Evolutionary conservation across 192 early-diverging fungal species (phyloP).

Genomic region (Endogone sp.): DNA sequence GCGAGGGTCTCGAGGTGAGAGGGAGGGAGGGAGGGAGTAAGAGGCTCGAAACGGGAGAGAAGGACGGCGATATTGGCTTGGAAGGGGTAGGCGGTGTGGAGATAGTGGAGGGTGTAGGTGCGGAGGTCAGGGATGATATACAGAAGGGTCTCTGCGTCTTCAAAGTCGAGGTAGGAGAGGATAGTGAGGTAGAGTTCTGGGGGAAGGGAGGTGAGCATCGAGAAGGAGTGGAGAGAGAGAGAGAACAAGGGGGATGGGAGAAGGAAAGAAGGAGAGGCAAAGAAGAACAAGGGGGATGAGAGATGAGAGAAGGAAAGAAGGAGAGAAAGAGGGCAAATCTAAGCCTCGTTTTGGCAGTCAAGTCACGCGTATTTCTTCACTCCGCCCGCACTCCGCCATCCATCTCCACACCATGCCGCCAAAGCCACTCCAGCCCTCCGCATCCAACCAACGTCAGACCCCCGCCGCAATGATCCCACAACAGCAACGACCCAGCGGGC

Average conservation of each 20-base stretch:
- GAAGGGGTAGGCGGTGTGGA: background rate
- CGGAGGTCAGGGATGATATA: background rate
- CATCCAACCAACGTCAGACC: background rate
- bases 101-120: background rate
- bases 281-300: no score
- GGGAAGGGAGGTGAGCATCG: background rate
- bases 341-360: no score
- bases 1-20: background rate
- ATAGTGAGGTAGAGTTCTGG: background rate
- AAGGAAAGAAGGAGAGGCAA: background rate
- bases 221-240: background rate
- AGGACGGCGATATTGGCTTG: background rate
- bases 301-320: background rate
- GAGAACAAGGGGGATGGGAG: background rate
- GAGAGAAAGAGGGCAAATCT: no score
- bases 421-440: background rate
- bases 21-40: background rate
- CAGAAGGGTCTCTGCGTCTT: background rate
- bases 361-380: no score
- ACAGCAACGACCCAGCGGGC: background rate
- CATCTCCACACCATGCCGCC: background rate
- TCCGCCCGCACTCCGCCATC: no score
- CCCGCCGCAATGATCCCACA: background rate
- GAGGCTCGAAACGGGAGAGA: background rate
- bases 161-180: conserved; percentile 1